These are phyloP conservation scores for Mercurialis annua DNA, from an alignment of 345 rosid species.

Conservation along the genomic window DNA sequence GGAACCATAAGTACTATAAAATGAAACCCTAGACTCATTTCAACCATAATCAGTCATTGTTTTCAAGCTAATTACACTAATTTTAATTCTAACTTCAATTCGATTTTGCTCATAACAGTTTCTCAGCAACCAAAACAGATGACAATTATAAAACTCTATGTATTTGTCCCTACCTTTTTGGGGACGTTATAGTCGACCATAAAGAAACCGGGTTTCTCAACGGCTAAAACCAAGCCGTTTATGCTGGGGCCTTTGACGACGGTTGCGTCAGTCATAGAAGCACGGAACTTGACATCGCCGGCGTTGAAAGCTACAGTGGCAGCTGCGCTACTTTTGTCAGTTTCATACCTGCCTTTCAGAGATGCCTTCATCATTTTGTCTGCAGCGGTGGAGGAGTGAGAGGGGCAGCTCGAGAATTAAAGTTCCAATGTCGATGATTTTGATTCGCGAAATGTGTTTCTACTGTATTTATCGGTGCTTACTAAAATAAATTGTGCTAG, in stretches of 20 bases:
- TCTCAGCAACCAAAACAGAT: background rate
- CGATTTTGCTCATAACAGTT: background rate
- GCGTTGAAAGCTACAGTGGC: conserved; percentile 51
- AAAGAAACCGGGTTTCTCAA: conserved; percentile 86
- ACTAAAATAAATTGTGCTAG: background rate
- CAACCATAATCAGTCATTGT: background rate
- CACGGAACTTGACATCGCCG: conserved; percentile 72
- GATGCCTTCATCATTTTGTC: conserved; percentile 65
- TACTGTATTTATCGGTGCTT: too few relatives aligned
- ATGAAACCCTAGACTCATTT: background rate
- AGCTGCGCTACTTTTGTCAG: conserved; percentile 48
- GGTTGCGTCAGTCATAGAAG: conserved; percentile 81
- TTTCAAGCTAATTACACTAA: background rate
- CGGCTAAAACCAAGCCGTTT: conserved; percentile 64
- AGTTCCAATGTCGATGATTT: conserved; percentile 11
- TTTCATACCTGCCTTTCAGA: conserved; percentile 63
- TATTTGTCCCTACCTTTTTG: conserved; percentile 58
- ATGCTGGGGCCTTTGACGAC: conserved; percentile 72
- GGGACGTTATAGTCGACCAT: conserved; percentile 77
- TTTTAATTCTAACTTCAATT: background rate
- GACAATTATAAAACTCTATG: background rate
- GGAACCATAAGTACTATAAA: too few relatives aligned
- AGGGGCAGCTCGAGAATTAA: conserved; percentile 13
- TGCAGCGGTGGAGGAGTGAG: conserved; percentile 15
- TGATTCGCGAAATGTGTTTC: background rate